Percentiles rank a stretch among this genome's conserved stretches.
Evolutionary conservation across 169 alveolate genomes (phyloP).

Genomic region (Plasmodium relictum): DNA sequence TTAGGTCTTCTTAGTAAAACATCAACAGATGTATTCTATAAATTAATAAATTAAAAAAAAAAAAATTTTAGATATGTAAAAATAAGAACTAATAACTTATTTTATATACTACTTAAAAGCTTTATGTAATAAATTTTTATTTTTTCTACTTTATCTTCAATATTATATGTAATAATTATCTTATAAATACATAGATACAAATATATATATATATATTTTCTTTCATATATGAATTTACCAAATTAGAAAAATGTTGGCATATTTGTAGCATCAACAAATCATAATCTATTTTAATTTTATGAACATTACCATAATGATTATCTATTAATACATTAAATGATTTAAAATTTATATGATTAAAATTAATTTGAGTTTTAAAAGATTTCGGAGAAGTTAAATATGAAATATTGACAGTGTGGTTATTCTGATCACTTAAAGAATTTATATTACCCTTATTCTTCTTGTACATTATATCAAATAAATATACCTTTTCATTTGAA

Average conservation of each 20-base stretch:
- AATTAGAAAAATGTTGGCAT: slow-evolving; percentile 69
- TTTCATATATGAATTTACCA: slow-evolving; percentile 23
- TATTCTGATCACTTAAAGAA: background rate
- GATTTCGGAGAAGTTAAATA: slow-evolving; percentile 52
- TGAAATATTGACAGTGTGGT: slow-evolving; percentile 39
- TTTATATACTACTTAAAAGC: too few relatives aligned
- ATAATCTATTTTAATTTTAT: slow-evolving; percentile 34
- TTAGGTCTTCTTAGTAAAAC: slow-evolving; percentile 61
- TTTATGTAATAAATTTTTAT: too few relatives aligned
- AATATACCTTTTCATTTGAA: slow-evolving; percentile 45
- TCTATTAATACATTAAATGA: slow-evolving; percentile 32
- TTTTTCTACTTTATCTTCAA: too few relatives aligned
- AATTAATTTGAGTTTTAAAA: slow-evolving; percentile 24
- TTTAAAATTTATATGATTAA: slow-evolving; percentile 32
- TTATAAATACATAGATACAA: background rate
- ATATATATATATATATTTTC: background rate
- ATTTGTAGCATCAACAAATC: slow-evolving; percentile 58
- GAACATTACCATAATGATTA: slow-evolving; percentile 51
- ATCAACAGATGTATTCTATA: slow-evolving; percentile 69
- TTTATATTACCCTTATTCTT: slow-evolving; percentile 1
- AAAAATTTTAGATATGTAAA: background rate
- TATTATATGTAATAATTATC: too few relatives aligned
- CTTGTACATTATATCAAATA: slow-evolving; percentile 43
- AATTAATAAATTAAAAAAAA: background rate
- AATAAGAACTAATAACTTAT: too few relatives aligned